Base-by-base conservation (phyloP, 106 monocot species). In the Gastrodia elata region DNA sequence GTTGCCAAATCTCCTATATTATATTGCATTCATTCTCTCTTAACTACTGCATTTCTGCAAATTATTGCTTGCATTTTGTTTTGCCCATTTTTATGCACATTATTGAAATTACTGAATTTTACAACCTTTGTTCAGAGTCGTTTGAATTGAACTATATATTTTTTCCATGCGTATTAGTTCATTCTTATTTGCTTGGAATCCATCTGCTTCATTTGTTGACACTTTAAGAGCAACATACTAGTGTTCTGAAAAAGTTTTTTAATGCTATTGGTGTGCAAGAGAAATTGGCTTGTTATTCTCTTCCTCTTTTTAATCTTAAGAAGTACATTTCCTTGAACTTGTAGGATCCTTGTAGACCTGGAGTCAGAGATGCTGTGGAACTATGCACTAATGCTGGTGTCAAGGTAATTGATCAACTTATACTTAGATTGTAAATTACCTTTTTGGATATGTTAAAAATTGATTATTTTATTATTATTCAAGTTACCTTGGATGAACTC, bases 311-410 rank as follows among this genome's bases (percentile, higher is more conserved):
- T 48, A 16, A 33, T 71, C 8, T 71, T 43, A 71, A 13, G 32
- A 49, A 71, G 2, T 33, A 0, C 11, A 32, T 32, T 41, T 0
- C 71, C 46, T 59, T 44, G 7, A 52, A n/a, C 26, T 71, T 79
- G 68, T 72, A 97, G 97, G 97, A 97, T 84, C 97, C 92, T 46
- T 97, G 97, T 68, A 87, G 92, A 18, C 84, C 90, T 30, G 97
- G 90, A 24, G 92, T 97, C 27, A 92, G 68, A 84, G 81, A 88
- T 57, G 87, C 97, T 39, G 88, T 93, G 26, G 43, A 78, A 55
- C 74, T 88, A 18, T 92, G 92, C 82, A 83, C 74, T n/a, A 70
- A 75, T 68, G 92, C 97, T 34, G 97, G 97, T 71, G 86, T 97
- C 38, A 97, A 97, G 90, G 97, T 93, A 80, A 48, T 35, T 25